Evolutionary conservation across 768 basidiomycete species (phyloP).

Genomic region (Trametes cinnabarina): DNA sequence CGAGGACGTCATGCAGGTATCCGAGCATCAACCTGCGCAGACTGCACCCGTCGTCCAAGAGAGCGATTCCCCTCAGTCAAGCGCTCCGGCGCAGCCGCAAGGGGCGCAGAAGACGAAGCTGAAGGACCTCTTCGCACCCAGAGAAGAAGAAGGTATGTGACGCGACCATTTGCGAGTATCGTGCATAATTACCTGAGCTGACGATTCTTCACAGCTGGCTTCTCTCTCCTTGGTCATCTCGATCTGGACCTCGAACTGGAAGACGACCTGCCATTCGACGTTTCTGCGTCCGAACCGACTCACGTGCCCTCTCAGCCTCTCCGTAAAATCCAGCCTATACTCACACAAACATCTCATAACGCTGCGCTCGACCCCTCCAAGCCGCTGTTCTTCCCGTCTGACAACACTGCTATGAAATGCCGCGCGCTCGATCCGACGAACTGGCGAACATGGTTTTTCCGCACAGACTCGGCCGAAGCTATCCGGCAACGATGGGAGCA

Average conservation of each 20-base stretch:
- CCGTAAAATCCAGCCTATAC: conserved; percentile 6
- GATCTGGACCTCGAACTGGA: conserved; percentile 73
- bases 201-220: conserved; percentile 44
- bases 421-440: conserved; percentile 44
- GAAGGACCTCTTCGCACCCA: conserved; percentile 73
- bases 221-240: conserved; percentile 74
- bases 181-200: not conserved
- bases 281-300: conserved; percentile 2
- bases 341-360: conserved; percentile 12
- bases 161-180: not conserved
- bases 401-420: conserved; percentile 22
- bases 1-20: conserved; percentile 16
- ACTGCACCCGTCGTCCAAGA: not conserved
- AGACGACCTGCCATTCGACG: conserved; percentile 43
- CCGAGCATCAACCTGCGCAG: conserved; percentile 14
- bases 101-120: conserved; percentile 37
- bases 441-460: conserved; percentile 48
- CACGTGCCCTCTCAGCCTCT: conserved; percentile 9
- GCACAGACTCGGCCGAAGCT: conserved; percentile 54
- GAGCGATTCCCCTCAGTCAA: too few species aligned
- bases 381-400: conserved; percentile 62
- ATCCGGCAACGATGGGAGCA: conserved; percentile 71
- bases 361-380: conserved; percentile 48
- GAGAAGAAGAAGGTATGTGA: conserved; percentile 59
- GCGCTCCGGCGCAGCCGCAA: not conserved